Evolutionary conservation across 1,139 yeast genomes (phyloP).

Genomic region (Suhomyces yuchorum): DNA sequence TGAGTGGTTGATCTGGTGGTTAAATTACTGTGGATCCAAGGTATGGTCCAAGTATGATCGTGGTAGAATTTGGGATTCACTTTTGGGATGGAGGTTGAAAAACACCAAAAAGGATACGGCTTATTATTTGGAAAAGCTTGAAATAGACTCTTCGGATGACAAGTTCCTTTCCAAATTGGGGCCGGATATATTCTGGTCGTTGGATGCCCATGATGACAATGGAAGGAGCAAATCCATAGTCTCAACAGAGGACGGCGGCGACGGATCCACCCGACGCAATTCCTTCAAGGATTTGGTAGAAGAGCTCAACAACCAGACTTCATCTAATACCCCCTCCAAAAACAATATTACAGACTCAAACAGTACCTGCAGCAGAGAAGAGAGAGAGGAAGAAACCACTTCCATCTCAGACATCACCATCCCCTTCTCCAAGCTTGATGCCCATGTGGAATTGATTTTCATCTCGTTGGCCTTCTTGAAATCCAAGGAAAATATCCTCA

Average conservation of each 20-base stretch:
- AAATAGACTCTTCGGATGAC: conserved; percentile 23
- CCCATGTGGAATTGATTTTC: conserved; percentile 77
- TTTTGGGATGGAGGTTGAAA: conserved; percentile 74
- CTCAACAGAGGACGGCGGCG: conserved; percentile 5
- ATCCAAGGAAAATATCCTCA: conserved; percentile 72
- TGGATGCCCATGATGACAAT: conserved; percentile 19
- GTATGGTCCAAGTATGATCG: conserved; percentile 81
- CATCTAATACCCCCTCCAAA: conserved; percentile 18
- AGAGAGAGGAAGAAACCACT: background rate
- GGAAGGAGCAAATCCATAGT: conserved; percentile 5
- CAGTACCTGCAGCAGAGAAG: conserved; percentile 11
- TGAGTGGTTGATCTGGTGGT: conserved; percentile 95
- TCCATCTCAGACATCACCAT: conserved; percentile 22
- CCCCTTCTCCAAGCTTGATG: conserved; percentile 72
- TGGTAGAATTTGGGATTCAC: conserved; percentile 86
- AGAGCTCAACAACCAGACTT: conserved; percentile 24
- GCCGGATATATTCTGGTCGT: conserved; percentile 49
- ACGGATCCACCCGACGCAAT: conserved; percentile 18
- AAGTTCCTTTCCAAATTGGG: conserved; percentile 38
- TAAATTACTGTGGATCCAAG: conserved; percentile 88
- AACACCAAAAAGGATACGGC: conserved; percentile 35
- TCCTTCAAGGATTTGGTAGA: conserved; percentile 38
- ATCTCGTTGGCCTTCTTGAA: conserved; percentile 78
- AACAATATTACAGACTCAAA: conserved; percentile 1
- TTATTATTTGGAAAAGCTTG: conserved; percentile 39